Conservation (phyloP, 1,284 basidiomycete genomes). For the Boletus smithii region DNA sequence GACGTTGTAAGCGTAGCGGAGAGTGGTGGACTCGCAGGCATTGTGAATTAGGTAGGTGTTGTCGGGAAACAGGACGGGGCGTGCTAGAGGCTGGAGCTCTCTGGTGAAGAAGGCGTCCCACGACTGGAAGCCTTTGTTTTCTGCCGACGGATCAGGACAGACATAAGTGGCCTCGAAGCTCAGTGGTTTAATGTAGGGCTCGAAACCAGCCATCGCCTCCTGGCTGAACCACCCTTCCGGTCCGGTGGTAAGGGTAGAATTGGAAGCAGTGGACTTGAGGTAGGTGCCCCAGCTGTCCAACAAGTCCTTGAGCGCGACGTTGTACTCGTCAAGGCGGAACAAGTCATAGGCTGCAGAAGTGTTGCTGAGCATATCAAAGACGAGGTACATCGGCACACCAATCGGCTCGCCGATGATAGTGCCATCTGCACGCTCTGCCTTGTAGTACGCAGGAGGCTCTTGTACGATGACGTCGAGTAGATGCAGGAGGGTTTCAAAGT, state of each 20-base stretch:
- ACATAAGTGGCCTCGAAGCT: slow-evolving; percentile 4
- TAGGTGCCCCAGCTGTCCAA: slow-evolving; percentile 14
- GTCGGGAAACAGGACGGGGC: slow-evolving; percentile 32
- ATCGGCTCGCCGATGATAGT: slow-evolving; percentile 6
- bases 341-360: slow-evolving; percentile 22
- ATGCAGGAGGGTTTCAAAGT: neutral
- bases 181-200: neutral
- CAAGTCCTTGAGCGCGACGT: slow-evolving; percentile 8
- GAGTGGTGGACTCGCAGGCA: slow-evolving; percentile 46
- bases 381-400: slow-evolving; percentile 12
- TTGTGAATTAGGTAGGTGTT: slow-evolving; percentile 32
- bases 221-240: slow-evolving; percentile 11
- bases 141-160: slow-evolving; percentile 7
- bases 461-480: slow-evolving; percentile 15
- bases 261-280: slow-evolving; percentile 2
- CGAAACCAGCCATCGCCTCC: neutral
- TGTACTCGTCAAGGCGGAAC: slow-evolving; percentile 19
- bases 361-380: slow-evolving; percentile 27
- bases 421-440: slow-evolving; percentile 12
- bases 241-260: neutral
- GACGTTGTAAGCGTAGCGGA: slow-evolving; percentile 36
- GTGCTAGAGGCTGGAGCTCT: slow-evolving; percentile 20
- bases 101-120: slow-evolving; percentile 2
- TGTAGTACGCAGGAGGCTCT: slow-evolving; percentile 12
- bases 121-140: slow-evolving; percentile 3